Evolutionary conservation across 2,329 filamentous ascomycete genomes (phyloP), one percentile per base, ranked within the genome.

Genomic region (Aureobasidium sp.): DNA sequence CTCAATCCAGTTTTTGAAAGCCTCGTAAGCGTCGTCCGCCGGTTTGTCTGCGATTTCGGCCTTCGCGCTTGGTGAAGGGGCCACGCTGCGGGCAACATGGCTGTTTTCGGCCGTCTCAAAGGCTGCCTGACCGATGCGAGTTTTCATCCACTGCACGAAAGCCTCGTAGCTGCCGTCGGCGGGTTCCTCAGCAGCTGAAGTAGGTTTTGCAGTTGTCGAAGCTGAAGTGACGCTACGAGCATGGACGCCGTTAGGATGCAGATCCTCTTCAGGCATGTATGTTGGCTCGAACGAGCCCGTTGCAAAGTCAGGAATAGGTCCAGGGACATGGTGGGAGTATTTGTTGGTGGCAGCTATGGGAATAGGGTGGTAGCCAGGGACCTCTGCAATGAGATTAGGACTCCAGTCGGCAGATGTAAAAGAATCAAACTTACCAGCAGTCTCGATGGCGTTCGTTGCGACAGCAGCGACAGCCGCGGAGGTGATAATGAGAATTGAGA

Each of bases 241-340:
- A 2, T n/a, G 32, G 0, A 59, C 14, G 25, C 9, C 3, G 16
- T 10, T 39, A 0, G 55, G 29, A 0, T 44, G 16, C 37, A 60
- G 7, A 8, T 60, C 57, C 29, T 60, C 57, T 13, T 51, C 57
- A 1, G 57, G 57, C 57, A 60, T 51, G 13, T 51, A 47, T 8
- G 57, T 44, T 30, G 57, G 57, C 29, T 60, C 57, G 1, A 60
- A n/a, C 0, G n/a, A 14, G n/a, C n/a, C 37, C 3, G 30, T 16
- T 7, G 57, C 25, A 25, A 25, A 51, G 6, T n/a, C n/a, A 21
- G 57, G 34, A 1, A 59, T 41, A 3, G 36, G 8, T 1, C 16
- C 7, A 3, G 47, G 27, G 11, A 37, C 29, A n/a, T 44, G 10
- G 10, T n/a, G 10, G 4, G 25, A 3, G 14, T 60, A 51, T 10